Base-by-base conservation (phyloP, 1,284 basidiomycete species). In the Hemileia vastatrix region DNA sequence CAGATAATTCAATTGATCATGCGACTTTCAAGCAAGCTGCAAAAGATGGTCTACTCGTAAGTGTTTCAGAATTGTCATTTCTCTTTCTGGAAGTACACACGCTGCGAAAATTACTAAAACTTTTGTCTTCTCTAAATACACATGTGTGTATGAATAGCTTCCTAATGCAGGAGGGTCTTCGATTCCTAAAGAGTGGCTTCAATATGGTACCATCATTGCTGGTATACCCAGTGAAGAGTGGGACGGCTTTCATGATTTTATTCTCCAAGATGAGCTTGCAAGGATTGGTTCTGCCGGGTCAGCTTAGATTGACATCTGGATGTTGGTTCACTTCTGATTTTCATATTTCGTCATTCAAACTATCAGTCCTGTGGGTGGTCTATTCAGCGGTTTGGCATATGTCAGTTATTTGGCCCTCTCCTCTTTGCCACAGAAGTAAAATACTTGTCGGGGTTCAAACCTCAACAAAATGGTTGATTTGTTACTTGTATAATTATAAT, bases 191-290 rank as follows among this genome's bases (percentile, higher is more conserved):
- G 60, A 63, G 31, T 63, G 60, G 60, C 55, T 47, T 6, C 36
- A 56, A 33, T 33, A 63, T 33, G 60, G 54, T 11, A 63, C 55
- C 55, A 63, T 63, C n/a, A 63, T 63, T 21, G 60, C 52, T 19
- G 60, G 56, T 52, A 63, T 63, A 15, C 21, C 53, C 4, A 53
- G 54, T 15, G 60, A 63, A 43, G 60, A 63, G 32, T 63, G 60
- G 60, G 53, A 63, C 36, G 59, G 59, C 4, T 62, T 62, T 50
- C 69, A 70, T 65, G 65, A 51, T 27, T 55, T 62, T n/a, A 50
- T 62, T 45, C 27, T 62, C 13, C 59, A 62, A 24, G 59, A 62
- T 55, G 59, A 62, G 43, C 24, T 62, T 27, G 19, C 53, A 32
- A 62, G 59, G 55, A 54, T 51, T 55, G 59, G 59, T 11, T 53